Evolutionary conservation across 768 basidiomycete species (phyloP).

Genomic region (Pholiota molesta): DNA sequence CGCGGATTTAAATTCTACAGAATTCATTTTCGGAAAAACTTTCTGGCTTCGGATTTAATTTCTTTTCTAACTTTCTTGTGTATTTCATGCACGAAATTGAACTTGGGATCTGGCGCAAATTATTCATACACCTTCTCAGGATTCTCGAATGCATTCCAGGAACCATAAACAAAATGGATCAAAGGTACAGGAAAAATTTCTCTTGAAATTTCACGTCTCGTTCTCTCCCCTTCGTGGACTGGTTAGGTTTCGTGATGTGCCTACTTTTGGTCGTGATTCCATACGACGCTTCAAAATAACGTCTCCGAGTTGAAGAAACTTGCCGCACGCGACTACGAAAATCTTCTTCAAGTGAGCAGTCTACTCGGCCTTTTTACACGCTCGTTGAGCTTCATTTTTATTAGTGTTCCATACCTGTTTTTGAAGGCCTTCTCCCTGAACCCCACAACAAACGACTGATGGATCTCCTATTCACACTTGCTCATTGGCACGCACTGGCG

Average conservation of each 20-base stretch:
- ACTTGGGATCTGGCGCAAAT: slow-evolving; percentile 38
- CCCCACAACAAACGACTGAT: too few relatives aligned
- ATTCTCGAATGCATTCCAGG: slow-evolving; percentile 27
- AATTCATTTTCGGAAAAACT: slow-evolving; percentile 17
- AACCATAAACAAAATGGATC: slow-evolving; percentile 15
- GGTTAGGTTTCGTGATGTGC: slow-evolving; percentile 15
- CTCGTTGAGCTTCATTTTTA: too few relatives aligned
- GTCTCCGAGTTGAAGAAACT: slow-evolving; percentile 29
- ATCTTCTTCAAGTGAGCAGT: slow-evolving; percentile 36
- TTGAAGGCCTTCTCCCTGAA: too few relatives aligned
- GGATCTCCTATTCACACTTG: too few relatives aligned
- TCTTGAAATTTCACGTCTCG: too few relatives aligned
- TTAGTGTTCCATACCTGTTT: too few relatives aligned
- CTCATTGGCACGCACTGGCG: too few relatives aligned
- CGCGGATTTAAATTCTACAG: not conserved
- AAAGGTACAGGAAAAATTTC: too few relatives aligned
- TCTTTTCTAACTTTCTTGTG: slow-evolving; percentile 30
- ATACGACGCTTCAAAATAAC: slow-evolving; percentile 30
- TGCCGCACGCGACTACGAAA: slow-evolving; percentile 34
- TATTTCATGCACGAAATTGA: slow-evolving; percentile 46
- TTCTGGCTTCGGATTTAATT: slow-evolving; percentile 24
- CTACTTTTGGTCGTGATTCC: slow-evolving; percentile 18
- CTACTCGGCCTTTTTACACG: too few relatives aligned
- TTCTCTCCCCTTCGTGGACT: too few relatives aligned
- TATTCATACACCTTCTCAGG: slow-evolving; percentile 37